These are phyloP conservation scores for Evansstolkia leycettana DNA, from an alignment of 495 filamentous ascomycete genomes.

Conservation along the genomic window DNA sequence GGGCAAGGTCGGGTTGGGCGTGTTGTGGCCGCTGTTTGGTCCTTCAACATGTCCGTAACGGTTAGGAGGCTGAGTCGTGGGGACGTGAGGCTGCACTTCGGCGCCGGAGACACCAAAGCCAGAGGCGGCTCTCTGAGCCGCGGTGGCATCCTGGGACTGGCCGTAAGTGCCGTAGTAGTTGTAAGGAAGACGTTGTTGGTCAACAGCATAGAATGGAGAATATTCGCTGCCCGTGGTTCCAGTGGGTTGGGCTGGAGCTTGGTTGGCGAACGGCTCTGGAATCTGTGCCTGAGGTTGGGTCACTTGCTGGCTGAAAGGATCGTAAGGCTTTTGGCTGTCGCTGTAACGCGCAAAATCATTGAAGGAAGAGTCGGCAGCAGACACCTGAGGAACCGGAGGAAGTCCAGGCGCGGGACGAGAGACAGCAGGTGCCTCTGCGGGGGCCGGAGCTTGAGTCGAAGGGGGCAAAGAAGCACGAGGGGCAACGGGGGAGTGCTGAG, in stretches of 20 bases:
- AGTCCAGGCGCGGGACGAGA: conserved; percentile 58
- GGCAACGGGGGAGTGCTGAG: conserved; percentile 86
- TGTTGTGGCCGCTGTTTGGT: conserved; percentile 76
- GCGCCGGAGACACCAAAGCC: conserved; percentile 57
- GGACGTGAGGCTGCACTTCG: conserved; percentile 66
- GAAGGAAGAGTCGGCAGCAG: conserved; percentile 36
- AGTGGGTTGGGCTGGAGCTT: conserved; percentile 37
- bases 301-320: conserved; percentile 71
- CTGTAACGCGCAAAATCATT: conserved; percentile 57
- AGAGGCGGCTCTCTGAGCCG: conserved; percentile 50
- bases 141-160: conserved; percentile 66
- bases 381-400: conserved; percentile 50
- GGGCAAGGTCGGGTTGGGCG: conserved; percentile 70
- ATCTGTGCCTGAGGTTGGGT: conserved; percentile 52
- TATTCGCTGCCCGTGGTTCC: conserved; percentile 63
- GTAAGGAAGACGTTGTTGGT: conserved; percentile 66
- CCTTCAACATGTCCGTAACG: conserved; percentile 64
- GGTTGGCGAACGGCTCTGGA: conserved; percentile 45
- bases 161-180: conserved; percentile 70
- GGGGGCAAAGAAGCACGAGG: conserved; percentile 88
- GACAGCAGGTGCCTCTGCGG: conserved; percentile 45
- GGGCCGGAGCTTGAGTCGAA: conserved; percentile 33
- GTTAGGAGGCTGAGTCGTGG: conserved; percentile 51
- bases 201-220: conserved; percentile 77
- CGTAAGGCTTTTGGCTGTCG: conserved; percentile 71